These are phyloP conservation scores for Cercophora sp. DNA, from an alignment of 495 filamentous ascomycete genomes.

Conservation along the genomic window DNA sequence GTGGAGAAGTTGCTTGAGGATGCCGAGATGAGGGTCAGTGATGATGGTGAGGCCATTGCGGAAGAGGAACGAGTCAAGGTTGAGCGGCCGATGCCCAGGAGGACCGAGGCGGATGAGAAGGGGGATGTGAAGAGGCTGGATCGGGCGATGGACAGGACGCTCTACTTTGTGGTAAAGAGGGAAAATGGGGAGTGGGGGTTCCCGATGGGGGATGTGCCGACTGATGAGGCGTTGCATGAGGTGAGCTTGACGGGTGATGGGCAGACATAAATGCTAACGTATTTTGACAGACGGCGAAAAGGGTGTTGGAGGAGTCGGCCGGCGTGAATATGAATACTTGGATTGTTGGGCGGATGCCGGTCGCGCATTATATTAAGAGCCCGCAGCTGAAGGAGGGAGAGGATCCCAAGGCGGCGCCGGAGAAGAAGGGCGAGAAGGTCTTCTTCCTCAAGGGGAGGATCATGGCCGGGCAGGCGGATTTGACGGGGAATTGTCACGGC, in stretches of 20 bases:
- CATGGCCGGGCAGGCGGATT: conserved; percentile 89
- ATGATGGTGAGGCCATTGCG: conserved; percentile 56
- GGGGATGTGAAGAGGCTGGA: conserved; percentile 73
- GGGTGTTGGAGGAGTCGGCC: conserved; percentile 68
- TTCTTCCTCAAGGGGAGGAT: conserved; percentile 97
- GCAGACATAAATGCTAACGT: neutral
- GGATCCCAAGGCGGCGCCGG: conserved; percentile 25
- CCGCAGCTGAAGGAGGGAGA: conserved; percentile 37
- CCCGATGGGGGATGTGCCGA: conserved; percentile 61
- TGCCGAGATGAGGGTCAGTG: conserved; percentile 64
- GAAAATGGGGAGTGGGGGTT: conserved; percentile 69
- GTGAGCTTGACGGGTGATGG: conserved; percentile 47
- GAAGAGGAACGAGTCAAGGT: conserved; percentile 62
- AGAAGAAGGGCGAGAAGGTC: conserved; percentile 63
- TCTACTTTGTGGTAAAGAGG: conserved; percentile 79
- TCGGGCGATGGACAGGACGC: conserved; percentile 66
- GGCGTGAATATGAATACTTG: conserved; percentile 99
- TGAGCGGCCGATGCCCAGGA: conserved; percentile 64
- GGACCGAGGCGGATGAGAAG: conserved; percentile 77
- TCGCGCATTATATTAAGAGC: conserved; percentile 67
- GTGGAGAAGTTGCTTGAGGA: conserved; percentile 63
- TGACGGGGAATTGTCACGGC: conserved; percentile 66
- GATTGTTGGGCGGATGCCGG: conserved; percentile 86
- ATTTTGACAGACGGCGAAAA: conserved; percentile 65
- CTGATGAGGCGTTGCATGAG: conserved; percentile 71